Evolutionary conservation across 164 flowering plant species (phyloP).

Genomic region (Echeveria elegans): DNA sequence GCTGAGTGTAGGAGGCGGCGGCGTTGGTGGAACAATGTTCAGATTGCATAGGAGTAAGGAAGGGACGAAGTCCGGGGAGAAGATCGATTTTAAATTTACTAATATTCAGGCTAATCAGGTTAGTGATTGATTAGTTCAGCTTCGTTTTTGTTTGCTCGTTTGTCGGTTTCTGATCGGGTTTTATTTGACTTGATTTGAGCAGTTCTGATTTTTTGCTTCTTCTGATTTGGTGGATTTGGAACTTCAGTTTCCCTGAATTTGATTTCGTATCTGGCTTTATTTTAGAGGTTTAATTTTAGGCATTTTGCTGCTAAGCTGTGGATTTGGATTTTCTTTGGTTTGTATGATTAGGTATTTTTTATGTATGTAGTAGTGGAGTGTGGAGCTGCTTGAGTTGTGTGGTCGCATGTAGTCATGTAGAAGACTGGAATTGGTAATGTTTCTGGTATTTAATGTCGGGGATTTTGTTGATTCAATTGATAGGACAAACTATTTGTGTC

Average conservation of each 20-base stretch:
- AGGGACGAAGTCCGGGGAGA: conserved; percentile 42
- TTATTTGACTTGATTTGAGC: neutral
- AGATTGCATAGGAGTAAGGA: conserved; percentile 43
- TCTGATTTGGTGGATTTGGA: neutral
- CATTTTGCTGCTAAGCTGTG: neutral
- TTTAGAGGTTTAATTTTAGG: neutral
- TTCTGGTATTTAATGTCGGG: no score
- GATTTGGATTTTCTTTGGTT: no score
- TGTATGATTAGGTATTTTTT: no score
- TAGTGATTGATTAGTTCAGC: neutral
- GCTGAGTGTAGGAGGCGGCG: no score
- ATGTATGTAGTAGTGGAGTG: no score
- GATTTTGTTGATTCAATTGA: neutral
- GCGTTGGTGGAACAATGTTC: conserved; percentile 37
- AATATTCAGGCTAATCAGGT: conserved; percentile 54
- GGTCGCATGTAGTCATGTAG: no score
- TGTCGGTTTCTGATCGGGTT: neutral
- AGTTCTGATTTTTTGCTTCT: neutral
- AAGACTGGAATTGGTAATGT: neutral
- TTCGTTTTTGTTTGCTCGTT: neutral
- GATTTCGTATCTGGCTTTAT: no score
- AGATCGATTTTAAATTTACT: conserved; percentile 55
- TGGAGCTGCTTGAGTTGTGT: no score
- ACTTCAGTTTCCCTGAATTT: no score
- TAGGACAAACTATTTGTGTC: conserved; percentile 48